Conservation (phyloP, 495 filamentous ascomycete species). For the Aspergillus asperescens region DNA sequence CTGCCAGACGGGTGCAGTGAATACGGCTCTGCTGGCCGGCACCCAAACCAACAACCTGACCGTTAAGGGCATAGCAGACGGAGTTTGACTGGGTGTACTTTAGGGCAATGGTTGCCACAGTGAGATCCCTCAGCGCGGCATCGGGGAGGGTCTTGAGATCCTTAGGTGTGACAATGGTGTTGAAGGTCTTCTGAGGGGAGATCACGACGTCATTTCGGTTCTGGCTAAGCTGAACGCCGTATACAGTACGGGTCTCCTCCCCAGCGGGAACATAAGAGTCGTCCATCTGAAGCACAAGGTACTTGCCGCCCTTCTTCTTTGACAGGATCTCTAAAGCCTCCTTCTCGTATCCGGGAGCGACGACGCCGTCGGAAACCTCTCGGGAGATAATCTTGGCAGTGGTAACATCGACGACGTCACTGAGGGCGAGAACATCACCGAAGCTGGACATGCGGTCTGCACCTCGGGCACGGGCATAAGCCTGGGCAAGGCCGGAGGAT, state of each 20-base stretch:
- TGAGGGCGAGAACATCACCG: constrained; percentile 91
- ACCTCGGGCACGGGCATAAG: constrained; percentile 90
- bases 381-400: constrained; percentile 96
- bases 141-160: constrained; percentile 66
- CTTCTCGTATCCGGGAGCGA: constrained; percentile 78
- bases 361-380: constrained; percentile 95
- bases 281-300: constrained; percentile 93
- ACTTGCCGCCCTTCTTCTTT: constrained; percentile 98
- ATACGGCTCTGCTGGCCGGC: constrained; percentile 97
- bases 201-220: constrained; percentile 88
- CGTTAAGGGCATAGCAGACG: constrained; percentile 94
- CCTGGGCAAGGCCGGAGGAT: constrained; percentile 78
- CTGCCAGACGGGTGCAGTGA: constrained; percentile 96
- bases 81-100: constrained; percentile 99
- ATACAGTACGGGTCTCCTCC: constrained; percentile 78
- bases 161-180: constrained; percentile 76
- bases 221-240: constrained; percentile 80
- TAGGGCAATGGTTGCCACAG: constrained; percentile 90
- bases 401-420: constrained; percentile 77
- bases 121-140: constrained; percentile 79
- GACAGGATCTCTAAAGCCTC: constrained; percentile 85
- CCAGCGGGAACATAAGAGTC: constrained; percentile 70
- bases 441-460: constrained; percentile 97
- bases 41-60: constrained; percentile 89
- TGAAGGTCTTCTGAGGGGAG: constrained; percentile 76